A percentile compares a stretch with the other conserved stretches of the same genome.
Evolutionary conservation across 2,329 filamentous ascomycete genomes (phyloP).

Genomic region (Talaromyces pinophilus): DNA sequence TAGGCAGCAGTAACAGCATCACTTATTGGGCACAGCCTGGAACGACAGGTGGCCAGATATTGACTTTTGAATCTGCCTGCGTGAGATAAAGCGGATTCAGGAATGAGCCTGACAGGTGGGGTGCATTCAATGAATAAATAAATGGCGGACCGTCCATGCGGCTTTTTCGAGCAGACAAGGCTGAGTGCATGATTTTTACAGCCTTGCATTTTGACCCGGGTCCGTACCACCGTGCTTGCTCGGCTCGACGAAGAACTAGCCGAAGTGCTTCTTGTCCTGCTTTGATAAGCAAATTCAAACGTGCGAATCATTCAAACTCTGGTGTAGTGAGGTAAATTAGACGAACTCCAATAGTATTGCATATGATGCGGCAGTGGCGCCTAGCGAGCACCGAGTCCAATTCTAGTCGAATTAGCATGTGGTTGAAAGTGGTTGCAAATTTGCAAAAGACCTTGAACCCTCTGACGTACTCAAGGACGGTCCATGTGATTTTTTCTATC

Average conservation of each 20-base stretch:
- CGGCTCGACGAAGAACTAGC: background rate
- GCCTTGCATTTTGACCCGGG: background rate
- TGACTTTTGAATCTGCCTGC: background rate
- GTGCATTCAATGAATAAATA: background rate
- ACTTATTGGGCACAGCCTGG: background rate
- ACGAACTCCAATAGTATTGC: conserved; percentile 1
- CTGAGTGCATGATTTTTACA: background rate
- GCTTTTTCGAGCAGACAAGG: background rate
- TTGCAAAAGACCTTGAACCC: background rate
- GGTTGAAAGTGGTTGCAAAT: background rate
- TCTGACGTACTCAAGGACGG: background rate
- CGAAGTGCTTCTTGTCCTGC: background rate
- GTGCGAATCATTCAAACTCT: background rate
- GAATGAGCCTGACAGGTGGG: conserved; percentile 7
- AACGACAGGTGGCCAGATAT: background rate
- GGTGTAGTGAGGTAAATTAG: background rate
- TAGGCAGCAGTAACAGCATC: conserved; percentile 1
- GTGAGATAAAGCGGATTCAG: background rate
- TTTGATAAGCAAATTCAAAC: background rate
- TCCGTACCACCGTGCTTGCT: background rate
- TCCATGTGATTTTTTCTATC: background rate
- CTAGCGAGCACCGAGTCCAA: background rate
- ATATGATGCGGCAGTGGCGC: background rate
- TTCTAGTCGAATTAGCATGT: background rate
- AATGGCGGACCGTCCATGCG: background rate